Conservation (phyloP, 2,329 filamentous ascomycete species). For the Seiridium unicorne region DNA sequence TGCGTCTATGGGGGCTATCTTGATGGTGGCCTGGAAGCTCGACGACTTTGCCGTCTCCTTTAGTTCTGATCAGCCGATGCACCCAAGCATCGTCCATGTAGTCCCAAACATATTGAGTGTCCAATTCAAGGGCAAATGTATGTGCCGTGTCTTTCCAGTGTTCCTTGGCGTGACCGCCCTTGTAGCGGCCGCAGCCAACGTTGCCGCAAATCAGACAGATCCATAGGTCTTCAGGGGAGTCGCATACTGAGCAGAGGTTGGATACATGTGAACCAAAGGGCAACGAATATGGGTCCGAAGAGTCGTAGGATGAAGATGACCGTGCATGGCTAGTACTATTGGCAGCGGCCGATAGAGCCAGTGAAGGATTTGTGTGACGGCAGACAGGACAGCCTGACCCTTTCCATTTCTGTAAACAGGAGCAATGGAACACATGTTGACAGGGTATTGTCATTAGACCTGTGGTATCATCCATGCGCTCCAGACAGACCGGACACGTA, state of each 20-base stretch:
- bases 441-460: conserved; percentile 94
- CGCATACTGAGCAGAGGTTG: conserved; percentile 80
- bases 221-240: conserved; percentile 82
- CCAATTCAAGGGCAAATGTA: conserved; percentile 88
- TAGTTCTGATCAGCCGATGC: conserved; percentile 90
- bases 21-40: conserved; percentile 68
- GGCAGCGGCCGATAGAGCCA: conserved; percentile 1
- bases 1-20: conserved; percentile 24
- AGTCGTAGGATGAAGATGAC: conserved; percentile 33
- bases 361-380: conserved; percentile 68
- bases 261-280: conserved; percentile 60
- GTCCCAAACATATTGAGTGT: conserved; percentile 96
- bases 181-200: conserved; percentile 91
- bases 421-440: conserved; percentile 97
- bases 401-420: conserved; percentile 93
- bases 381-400: conserved; percentile 93
- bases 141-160: conserved; percentile 91
- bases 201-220: conserved; percentile 92
- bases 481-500: conserved; percentile 93
- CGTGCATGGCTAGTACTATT: conserved; percentile 5
- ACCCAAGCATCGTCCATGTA: conserved; percentile 96
- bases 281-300: conserved; percentile 46
- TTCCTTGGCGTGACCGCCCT: conserved; percentile 87
- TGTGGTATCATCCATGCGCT: conserved; percentile 97
- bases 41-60: conserved; percentile 87